These are phyloP conservation scores for Pythium coloratum DNA, from an alignment of 352 stramenopile species.

Conservation along the genomic window DNA sequence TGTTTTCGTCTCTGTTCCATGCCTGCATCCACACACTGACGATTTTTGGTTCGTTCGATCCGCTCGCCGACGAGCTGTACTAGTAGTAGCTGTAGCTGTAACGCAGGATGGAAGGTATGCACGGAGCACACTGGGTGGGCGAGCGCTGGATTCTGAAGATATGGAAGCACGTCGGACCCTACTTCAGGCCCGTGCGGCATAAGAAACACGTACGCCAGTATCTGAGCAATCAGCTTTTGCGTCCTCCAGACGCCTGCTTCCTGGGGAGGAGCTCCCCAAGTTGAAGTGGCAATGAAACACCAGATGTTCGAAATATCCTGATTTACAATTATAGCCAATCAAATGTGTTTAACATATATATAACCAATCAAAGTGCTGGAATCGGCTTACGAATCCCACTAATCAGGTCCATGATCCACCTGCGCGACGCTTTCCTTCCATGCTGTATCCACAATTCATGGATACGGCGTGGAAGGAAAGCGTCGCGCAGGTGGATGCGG, in stretches of 20 bases:
- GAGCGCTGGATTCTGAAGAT: background rate
- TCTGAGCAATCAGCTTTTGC: background rate
- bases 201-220: background rate
- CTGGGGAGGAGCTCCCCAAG: background rate
- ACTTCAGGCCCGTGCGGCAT: background rate
- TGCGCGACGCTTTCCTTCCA: too few species aligned
- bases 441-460: background rate
- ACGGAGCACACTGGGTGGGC: background rate
- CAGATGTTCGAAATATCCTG: background rate
- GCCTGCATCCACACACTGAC: background rate
- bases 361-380: background rate
- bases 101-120: background rate
- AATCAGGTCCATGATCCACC: background rate
- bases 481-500: background rate
- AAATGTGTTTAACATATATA: background rate
- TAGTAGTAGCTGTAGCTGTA: background rate
- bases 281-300: slow-evolving; percentile 1
- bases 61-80: background rate
- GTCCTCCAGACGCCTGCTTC: background rate
- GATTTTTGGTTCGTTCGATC: background rate
- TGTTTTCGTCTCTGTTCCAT: background rate
- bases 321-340: background rate
- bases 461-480: background rate
- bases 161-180: background rate
- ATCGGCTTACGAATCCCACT: background rate